Conservation (phyloP, 2,329 filamentous ascomycete genomes). For the Ascosphaera aggregata region DNA sequence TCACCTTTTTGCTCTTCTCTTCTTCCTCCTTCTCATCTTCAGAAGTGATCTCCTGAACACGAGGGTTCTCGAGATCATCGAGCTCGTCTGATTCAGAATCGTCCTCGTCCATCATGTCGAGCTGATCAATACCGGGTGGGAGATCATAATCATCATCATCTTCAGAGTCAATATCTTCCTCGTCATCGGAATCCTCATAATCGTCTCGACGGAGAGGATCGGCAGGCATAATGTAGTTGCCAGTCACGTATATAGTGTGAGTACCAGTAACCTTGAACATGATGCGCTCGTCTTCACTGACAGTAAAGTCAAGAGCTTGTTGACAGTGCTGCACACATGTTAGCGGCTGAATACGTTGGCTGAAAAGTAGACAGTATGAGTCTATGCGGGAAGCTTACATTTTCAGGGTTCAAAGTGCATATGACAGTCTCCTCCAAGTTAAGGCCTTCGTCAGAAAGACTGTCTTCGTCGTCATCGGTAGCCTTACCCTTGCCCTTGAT, state of each 20-base stretch:
- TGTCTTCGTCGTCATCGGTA: constrained; percentile 39
- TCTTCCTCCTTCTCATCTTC: constrained; percentile 50
- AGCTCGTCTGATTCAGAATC: constrained; percentile 48
- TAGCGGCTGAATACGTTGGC: too few species aligned
- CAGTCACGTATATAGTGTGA: constrained; percentile 77
- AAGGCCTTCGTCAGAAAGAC: constrained; percentile 31
- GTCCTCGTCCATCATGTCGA: constrained; percentile 30
- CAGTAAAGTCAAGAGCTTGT: constrained; percentile 80
- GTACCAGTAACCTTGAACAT: constrained; percentile 84
- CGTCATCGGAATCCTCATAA: constrained; percentile 27
- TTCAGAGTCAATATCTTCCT: constrained; percentile 39
- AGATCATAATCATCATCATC: constrained; percentile 54
- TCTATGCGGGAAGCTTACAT: constrained; percentile 32
- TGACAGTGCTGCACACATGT: constrained; percentile 95
- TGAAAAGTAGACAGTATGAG: too few species aligned
- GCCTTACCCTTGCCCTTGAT: constrained; percentile 47
- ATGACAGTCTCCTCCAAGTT: constrained; percentile 77
- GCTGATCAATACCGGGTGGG: constrained; percentile 55
- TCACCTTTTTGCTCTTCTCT: constrained; percentile 51
- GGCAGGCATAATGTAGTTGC: constrained; percentile 71
- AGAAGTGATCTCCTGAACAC: constrained; percentile 61
- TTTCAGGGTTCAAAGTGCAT: constrained; percentile 84
- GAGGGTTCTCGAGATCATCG: constrained; percentile 53
- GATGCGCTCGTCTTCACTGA: constrained; percentile 69
- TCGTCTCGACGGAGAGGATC: constrained; percentile 11